Evolutionary conservation across 306 rosid species (phyloP), one percentile per base, ranked within the genome.

Genomic region (Castanea mollissima): DNA sequence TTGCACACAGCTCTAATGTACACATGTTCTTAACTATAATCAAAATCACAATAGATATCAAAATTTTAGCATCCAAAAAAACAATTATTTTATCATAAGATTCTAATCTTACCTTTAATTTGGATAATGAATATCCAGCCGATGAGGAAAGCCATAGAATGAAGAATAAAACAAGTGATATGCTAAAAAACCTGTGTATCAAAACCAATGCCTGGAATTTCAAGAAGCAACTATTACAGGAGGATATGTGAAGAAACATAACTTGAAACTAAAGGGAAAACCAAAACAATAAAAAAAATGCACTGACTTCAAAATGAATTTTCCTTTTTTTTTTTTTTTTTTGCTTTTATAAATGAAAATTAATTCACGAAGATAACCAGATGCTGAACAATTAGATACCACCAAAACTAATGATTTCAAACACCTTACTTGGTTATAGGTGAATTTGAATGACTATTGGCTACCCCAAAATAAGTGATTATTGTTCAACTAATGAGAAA

Each of bases 121-220:
- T 76, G 25, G 85, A 70, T 14, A 82, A 51, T 14, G 88, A 79
- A 79, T 72, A 77, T 78, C 87, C 94, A 68, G 87, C 68, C 1
- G 97, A 90, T 3, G 99, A 93, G 73, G 81, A 83, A 78, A 80
- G 82, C 97, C 98, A 95, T 67, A 95, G 85, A 84, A 90, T 54
- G 85, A 90, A 95, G 86, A 91, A 93, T 58, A 86, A 73, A 71
- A 93, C 55, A 75, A 95, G 99, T 63, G 99, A 92, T 86, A 88
- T 85, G 85, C 99, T 83, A 85, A 95, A 91, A 88, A 95, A 95
- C 94, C 99, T 95, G 98, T 90, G 99, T 91, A 95, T 95, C 82
- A 90, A 87, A 90, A 90, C 88, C 93, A 93, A 91, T 82, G 99
- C 99, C 98, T 95, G 98, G 77, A 87, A 95, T 90, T 89, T 90